Evolutionary conservation across 2,329 filamentous ascomycete genomes (phyloP).

Genomic region (Penicillium rolfsii): DNA sequence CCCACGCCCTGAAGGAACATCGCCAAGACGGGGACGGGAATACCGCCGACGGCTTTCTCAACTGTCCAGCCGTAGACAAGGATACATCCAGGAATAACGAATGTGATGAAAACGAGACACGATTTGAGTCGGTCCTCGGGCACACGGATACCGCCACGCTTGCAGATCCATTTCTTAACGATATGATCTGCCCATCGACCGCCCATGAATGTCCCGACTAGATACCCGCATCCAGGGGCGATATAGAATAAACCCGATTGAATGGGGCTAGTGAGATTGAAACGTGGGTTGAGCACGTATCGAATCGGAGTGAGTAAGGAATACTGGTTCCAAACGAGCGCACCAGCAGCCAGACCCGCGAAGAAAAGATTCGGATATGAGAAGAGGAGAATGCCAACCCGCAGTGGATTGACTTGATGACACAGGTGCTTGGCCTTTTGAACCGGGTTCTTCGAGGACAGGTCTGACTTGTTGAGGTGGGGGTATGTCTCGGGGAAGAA

Average conservation of each 20-base stretch:
- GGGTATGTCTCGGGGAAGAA: conserved; percentile 75
- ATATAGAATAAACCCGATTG: conserved; percentile 74
- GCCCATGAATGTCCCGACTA: conserved; percentile 71
- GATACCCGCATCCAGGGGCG: conserved; percentile 70
- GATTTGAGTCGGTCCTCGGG: conserved; percentile 70
- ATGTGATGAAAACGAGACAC: conserved; percentile 59
- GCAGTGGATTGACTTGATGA: conserved; percentile 67
- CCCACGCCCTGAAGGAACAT: conserved; percentile 76
- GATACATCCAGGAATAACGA: conserved; percentile 64
- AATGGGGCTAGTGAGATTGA: conserved; percentile 67
- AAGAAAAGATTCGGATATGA: conserved; percentile 70
- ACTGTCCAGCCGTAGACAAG: conserved; percentile 70
- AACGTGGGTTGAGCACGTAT: conserved; percentile 74
- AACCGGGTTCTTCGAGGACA: conserved; percentile 57
- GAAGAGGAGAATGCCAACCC: conserved; percentile 64
- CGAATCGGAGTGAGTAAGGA: conserved; percentile 69
- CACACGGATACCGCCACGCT: conserved; percentile 60
- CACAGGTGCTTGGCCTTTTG: conserved; percentile 60
- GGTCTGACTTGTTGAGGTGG: conserved; percentile 63
- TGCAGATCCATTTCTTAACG: conserved; percentile 66
- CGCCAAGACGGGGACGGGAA: conserved; percentile 66
- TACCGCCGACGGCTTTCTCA: conserved; percentile 58
- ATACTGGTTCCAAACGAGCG: conserved; percentile 77
- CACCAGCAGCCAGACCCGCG: conserved; percentile 62
- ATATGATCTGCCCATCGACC: conserved; percentile 70